phyloP scores from a whole-genome alignment of 352 stramenopile species.

The Pythium rhizo-oryzae region DNA sequence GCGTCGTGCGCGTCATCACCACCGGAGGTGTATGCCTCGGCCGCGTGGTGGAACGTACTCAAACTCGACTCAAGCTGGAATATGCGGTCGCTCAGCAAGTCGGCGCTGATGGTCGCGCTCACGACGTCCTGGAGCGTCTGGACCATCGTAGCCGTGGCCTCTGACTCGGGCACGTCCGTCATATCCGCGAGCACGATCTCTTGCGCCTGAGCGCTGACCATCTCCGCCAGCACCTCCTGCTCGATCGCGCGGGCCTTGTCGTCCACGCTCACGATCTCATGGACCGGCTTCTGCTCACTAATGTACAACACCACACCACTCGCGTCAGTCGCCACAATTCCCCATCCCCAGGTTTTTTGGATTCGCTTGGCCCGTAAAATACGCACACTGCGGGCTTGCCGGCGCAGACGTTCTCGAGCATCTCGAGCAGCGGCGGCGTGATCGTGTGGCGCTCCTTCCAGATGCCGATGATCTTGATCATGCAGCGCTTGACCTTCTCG shows the following conservation, averaged over 20 bases:
- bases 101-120: slow-evolving; percentile 78
- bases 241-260: slow-evolving; percentile 18
- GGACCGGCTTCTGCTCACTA: slow-evolving; percentile 11
- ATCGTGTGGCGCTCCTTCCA: slow-evolving; percentile 83
- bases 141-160: slow-evolving; percentile 43
- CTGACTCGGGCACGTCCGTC: slow-evolving; percentile 62
- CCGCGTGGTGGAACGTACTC: slow-evolving; percentile 70
- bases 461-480: slow-evolving; percentile 87
- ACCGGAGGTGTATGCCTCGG: slow-evolving; percentile 42
- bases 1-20: slow-evolving; percentile 21
- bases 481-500: slow-evolving; percentile 83
- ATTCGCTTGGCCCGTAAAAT: too few relatives aligned
- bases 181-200: slow-evolving; percentile 68
- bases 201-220: slow-evolving; percentile 42
- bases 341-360: too few relatives aligned
- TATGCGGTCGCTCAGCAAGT: slow-evolving; percentile 88
- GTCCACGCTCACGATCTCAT: slow-evolving; percentile 22
- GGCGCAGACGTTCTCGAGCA: slow-evolving; percentile 77
- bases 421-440: slow-evolving; percentile 46
- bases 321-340: slow-evolving; percentile 3
- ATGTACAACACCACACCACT: not conserved
- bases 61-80: slow-evolving; percentile 87
- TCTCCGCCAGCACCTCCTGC: slow-evolving; percentile 35
- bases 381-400: slow-evolving; percentile 67
- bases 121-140: slow-evolving; percentile 72